Conservation (phyloP, 2,329 filamentous ascomycete genomes). For the Pezicula rhizophila region DNA sequence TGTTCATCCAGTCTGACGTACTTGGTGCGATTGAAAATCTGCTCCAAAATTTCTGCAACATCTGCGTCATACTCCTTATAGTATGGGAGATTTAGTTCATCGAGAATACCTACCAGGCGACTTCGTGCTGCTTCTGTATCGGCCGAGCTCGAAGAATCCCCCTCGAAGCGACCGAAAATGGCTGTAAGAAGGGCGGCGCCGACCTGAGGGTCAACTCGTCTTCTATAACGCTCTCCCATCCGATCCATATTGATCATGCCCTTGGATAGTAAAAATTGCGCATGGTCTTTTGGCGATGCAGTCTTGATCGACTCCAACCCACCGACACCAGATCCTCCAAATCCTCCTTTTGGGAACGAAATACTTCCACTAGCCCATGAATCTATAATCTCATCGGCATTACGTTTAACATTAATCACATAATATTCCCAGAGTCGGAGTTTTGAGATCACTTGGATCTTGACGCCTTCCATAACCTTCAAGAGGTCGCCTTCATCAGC, state of each 20-base stretch:
- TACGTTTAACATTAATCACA: slow-evolving; percentile 69
- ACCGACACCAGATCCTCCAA: slow-evolving; percentile 39
- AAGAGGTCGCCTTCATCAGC: slow-evolving; percentile 66
- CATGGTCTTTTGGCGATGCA: slow-evolving; percentile 51
- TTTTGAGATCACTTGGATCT: slow-evolving; percentile 69
- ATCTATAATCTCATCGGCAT: slow-evolving; percentile 62
- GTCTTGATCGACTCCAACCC: slow-evolving; percentile 46
- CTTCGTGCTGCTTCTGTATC: slow-evolving; percentile 46
- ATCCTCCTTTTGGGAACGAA: slow-evolving; percentile 46
- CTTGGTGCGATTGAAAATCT: slow-evolving; percentile 90
- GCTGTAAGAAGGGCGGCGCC: slow-evolving; percentile 63
- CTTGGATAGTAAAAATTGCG: slow-evolving; percentile 51
- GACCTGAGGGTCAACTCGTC: slow-evolving; percentile 62
- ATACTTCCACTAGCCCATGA: slow-evolving; percentile 63
- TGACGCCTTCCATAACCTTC: slow-evolving; percentile 77
- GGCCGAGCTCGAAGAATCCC: slow-evolving; percentile 37
- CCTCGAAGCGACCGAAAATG: slow-evolving; percentile 63
- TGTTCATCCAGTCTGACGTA: slow-evolving; percentile 90
- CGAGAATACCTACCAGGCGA: slow-evolving; percentile 59
- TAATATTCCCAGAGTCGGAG: slow-evolving; percentile 94
- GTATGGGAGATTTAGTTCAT: slow-evolving; percentile 79
- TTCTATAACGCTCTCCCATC: slow-evolving; percentile 73
- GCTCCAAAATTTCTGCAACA: slow-evolving; percentile 74
- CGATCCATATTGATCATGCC: slow-evolving; percentile 66
- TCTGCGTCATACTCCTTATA: slow-evolving; percentile 92